A percentile compares a stretch with the other conserved stretches of the same genome.
phyloP scores from a whole-genome alignment of 2,329 filamentous ascomycete genomes.

The Rhynchosporium secalis region DNA sequence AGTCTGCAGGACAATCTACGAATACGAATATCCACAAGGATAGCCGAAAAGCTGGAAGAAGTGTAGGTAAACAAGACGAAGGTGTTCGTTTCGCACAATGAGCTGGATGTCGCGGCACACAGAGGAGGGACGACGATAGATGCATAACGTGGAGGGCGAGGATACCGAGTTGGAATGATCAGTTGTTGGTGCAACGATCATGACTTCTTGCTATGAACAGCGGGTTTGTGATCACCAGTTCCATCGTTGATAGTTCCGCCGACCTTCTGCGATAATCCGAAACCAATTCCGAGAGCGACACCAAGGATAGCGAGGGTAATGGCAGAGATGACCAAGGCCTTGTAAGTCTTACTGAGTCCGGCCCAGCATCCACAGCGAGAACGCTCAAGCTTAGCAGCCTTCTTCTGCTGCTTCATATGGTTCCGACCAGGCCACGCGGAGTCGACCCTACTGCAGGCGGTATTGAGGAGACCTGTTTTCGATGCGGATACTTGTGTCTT shows the following conservation, averaged over 20 bases:
- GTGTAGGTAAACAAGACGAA: background rate
- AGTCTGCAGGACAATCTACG: constrained; percentile 9
- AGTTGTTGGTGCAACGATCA: background rate
- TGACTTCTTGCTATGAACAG: constrained; percentile 22
- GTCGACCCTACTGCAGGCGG: constrained; percentile 22
- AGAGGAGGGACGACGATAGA: constrained; percentile 4
- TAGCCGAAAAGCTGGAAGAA: constrained; percentile 4
- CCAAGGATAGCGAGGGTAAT: constrained; percentile 25
- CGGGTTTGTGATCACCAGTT: constrained; percentile 20
- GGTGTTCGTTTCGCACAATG: constrained; percentile 8
- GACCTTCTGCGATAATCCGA: constrained; percentile 22
- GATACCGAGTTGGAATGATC: constrained; percentile 2
- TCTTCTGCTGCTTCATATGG: constrained; percentile 24
- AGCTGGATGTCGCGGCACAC: constrained; percentile 12
- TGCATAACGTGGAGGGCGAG: background rate
- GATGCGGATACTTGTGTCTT: constrained; percentile 16
- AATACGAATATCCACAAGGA: constrained; percentile 21
- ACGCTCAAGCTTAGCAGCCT: constrained; percentile 22
- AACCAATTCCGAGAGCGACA: constrained; percentile 25
- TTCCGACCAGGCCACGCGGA: constrained; percentile 27
- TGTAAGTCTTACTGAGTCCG: constrained; percentile 23
- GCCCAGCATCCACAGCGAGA: constrained; percentile 25
- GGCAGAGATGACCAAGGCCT: constrained; percentile 19
- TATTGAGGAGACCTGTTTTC: constrained; percentile 20
- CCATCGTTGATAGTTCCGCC: constrained; percentile 19